Percentiles rank a stretch among this genome's conserved stretches.
Conservation (phyloP, 257 asterid species). For the Solanum virginianum region DNA sequence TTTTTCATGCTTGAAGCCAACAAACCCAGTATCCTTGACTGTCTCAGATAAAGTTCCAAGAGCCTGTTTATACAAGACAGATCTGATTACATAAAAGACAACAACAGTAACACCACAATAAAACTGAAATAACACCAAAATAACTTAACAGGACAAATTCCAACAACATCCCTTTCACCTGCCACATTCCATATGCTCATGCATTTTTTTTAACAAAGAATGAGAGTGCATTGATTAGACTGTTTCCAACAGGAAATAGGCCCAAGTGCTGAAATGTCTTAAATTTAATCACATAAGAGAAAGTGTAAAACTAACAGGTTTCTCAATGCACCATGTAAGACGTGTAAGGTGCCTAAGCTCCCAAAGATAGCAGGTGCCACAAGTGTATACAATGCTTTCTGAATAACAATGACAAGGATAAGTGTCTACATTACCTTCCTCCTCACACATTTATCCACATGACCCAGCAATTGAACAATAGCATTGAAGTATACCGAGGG, state of each 20-base stretch:
- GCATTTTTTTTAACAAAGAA: not conserved
- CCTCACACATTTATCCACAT: conserved; percentile 37
- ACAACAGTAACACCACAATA: not conserved
- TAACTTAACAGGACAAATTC: not conserved
- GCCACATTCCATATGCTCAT: not conserved
- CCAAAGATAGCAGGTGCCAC: not conserved
- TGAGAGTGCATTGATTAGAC: not conserved
- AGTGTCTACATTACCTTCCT: conserved; percentile 47
- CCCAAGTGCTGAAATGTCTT: not conserved
- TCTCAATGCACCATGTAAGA: not conserved
- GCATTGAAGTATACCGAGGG: conserved; percentile 62
- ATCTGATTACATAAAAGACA: not conserved
- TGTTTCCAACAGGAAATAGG: not conserved
- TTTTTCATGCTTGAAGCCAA: conserved; percentile 25
- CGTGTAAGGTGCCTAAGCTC: not conserved
- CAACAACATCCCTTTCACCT: not conserved
- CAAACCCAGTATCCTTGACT: conserved; percentile 40
- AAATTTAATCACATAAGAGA: not conserved
- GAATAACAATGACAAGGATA: not conserved
- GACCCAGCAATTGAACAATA: conserved; percentile 46
- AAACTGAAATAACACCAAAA: not conserved
- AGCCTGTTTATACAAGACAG: conserved; percentile 41
- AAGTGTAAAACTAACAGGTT: not conserved
- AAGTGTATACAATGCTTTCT: not conserved
- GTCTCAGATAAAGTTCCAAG: conserved; percentile 69